phyloP scores from a whole-genome alignment of 78 protist species.

The Planoprotostelium fungivorum region DNA sequence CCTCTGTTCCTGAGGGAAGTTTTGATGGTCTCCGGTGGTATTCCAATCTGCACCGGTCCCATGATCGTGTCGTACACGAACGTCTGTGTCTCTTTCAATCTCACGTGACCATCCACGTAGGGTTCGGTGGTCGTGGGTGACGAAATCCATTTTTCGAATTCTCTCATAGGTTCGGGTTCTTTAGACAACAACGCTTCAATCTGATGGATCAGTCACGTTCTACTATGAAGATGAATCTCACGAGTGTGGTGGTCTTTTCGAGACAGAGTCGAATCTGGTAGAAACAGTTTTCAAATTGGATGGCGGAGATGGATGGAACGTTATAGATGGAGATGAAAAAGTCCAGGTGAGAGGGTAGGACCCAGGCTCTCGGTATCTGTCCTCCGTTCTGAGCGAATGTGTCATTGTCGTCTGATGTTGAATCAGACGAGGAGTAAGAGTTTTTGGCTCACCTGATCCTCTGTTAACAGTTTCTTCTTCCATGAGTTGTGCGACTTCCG shows the following conservation, averaged over 20 bases:
- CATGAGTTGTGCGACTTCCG: too few relatives aligned
- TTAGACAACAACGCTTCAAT: not conserved
- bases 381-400: too few relatives aligned
- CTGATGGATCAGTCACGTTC: not conserved
- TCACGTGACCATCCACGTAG: not conserved
- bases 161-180: not conserved
- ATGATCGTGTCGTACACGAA: not conserved
- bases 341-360: not conserved
- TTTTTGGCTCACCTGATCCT: too few relatives aligned
- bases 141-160: not conserved
- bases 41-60: slow-evolving; percentile 65
- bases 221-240: not conserved
- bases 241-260: not conserved
- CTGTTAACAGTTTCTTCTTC: too few relatives aligned
- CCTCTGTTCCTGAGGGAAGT: slow-evolving; percentile 15
- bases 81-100: slow-evolving; percentile 24
- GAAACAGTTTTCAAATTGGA: not conserved
- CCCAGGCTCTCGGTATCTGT: not conserved
- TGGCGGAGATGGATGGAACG: not conserved
- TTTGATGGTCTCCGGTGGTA: slow-evolving; percentile 77
- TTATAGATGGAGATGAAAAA: not conserved
- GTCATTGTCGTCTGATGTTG: too few relatives aligned
- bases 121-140: not conserved
- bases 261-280: not conserved
- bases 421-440: too few relatives aligned